Evolutionary conservation across 78 protist species (phyloP).

Genomic region (Tieghemostelium lacteum): DNA sequence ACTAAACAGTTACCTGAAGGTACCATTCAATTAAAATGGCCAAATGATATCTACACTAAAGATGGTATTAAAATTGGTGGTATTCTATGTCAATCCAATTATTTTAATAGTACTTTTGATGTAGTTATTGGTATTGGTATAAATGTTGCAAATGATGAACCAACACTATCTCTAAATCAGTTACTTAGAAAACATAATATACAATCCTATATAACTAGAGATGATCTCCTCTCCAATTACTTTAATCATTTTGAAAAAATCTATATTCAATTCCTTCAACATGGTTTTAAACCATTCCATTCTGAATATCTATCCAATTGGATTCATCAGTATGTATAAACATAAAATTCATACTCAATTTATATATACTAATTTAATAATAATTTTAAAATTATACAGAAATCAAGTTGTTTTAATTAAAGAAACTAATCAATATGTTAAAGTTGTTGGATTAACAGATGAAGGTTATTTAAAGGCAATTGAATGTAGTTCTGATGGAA

Average conservation of each 20-base stretch:
- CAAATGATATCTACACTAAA: conserved; percentile 55
- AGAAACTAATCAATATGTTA: conserved; percentile 21
- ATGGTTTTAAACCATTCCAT: conserved; percentile 43
- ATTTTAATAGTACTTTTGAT: conserved; percentile 14
- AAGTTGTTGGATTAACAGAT: conserved; percentile 21
- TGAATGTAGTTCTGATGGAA: conserved; percentile 13
- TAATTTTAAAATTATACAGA: not conserved
- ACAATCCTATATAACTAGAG: conserved; percentile 3
- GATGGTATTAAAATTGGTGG: conserved; percentile 58
- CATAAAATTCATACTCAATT: not conserved
- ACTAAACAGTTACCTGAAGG: not conserved
- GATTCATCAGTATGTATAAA: conserved; percentile 22
- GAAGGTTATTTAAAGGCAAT: conserved; percentile 47
- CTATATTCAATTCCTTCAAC: conserved; percentile 24
- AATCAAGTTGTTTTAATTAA: conserved; percentile 29
- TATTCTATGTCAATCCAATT: conserved; percentile 68
- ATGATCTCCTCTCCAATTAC: conserved; percentile 16
- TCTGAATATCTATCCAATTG: conserved; percentile 17
- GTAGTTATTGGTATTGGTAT: conserved; percentile 56
- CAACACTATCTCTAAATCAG: conserved; percentile 23
- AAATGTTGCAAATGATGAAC: conserved; percentile 42
- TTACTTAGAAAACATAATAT: not conserved
- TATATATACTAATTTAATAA: not conserved
- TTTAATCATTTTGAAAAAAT: conserved; percentile 44
- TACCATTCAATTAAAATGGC: conserved; percentile 52